Evolutionary conservation across 371 early-diverging fungal species (phyloP), one percentile per base, ranked within the genome.

Genomic region (Syncephalastrum racemosum): DNA sequence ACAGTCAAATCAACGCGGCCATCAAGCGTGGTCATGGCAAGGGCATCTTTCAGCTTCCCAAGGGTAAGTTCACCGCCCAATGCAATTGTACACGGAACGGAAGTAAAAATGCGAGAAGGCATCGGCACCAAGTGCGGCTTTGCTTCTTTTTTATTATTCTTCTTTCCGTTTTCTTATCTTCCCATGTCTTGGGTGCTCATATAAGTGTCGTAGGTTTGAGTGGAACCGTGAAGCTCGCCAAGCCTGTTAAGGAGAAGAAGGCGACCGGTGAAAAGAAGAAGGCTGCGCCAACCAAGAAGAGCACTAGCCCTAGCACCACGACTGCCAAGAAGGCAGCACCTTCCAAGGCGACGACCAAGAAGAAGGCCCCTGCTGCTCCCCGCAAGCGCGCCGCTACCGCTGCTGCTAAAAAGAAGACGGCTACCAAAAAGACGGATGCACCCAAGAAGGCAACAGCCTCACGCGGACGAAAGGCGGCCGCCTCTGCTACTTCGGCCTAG

Each of bases 21-120:
- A 82, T 92, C 75, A 87, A 86, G 81, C 86, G 85, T 60, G 90
- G 90, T 69, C 82, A 84, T 46, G 79, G 83, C 42, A 73, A 81
- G 58, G 84, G 81, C 14, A 64, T 80, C 42, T 87, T 92, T 58
- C 58, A 71, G 60, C 84, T 86, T 68, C 89, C 89, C 62, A 90
- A 89, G 68, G 90, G 90, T 70, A 76, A 61, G 46, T 47, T 39
- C 20, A 23, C 4, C 12, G 36, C 3, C 8, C 16, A 8, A 24
- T 18, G 16, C 18, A 36, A 3, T 15, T 36, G 27, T 12, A 16
- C 14, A 19, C 31, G 43, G 20, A 36, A 42, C 19, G 36, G 40
- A 40, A 31, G n/a, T 12, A 43, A 16, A 42, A 45, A 46, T n/a
- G 23, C 15, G 44, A 12, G 45, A 20, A n/a, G 16, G 18, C 14